These are phyloP conservation scores for Malus domestica DNA, from an alignment of 306 rosid species.

Conservation along the genomic window DNA sequence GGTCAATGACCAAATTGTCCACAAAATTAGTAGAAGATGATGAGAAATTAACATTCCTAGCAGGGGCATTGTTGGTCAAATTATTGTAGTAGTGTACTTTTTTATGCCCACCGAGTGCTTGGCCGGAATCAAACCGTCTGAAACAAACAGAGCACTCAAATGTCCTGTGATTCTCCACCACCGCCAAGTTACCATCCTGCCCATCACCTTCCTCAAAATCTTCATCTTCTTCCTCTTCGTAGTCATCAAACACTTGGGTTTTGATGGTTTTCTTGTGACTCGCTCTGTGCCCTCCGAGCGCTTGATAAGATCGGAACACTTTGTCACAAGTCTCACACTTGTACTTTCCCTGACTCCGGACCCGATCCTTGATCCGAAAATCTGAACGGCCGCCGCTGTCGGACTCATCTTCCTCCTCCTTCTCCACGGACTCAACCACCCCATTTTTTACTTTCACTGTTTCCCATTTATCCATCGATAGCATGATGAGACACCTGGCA, in stretches of 20 bases:
- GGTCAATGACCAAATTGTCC: slow-evolving; percentile 27
- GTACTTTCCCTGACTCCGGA: slow-evolving; percentile 3
- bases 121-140: slow-evolving; percentile 41
- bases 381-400: background rate
- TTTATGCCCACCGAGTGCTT: slow-evolving; percentile 64
- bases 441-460: background rate
- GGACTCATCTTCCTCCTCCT: background rate
- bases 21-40: background rate
- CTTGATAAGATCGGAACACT: slow-evolving; percentile 41
- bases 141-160: slow-evolving; percentile 37
- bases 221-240: background rate
- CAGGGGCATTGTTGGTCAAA: background rate
- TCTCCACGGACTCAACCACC: background rate
- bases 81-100: slow-evolving; percentile 35
- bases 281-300: slow-evolving; percentile 59
- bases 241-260: background rate
- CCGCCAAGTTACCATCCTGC: background rate
- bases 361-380: background rate
- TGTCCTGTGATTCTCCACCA: background rate
- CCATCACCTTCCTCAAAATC: background rate
- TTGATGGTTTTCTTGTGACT: slow-evolving; percentile 33
- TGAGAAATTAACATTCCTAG: background rate
- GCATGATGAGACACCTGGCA: slow-evolving; percentile 32
- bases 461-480: slow-evolving; percentile 28
- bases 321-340: slow-evolving; percentile 41